A percentile compares a stretch with the other conserved stretches of the same genome.
Conservation (phyloP, 192 early-diverging fungal species). For the Haplosporangium gracile region DNA sequence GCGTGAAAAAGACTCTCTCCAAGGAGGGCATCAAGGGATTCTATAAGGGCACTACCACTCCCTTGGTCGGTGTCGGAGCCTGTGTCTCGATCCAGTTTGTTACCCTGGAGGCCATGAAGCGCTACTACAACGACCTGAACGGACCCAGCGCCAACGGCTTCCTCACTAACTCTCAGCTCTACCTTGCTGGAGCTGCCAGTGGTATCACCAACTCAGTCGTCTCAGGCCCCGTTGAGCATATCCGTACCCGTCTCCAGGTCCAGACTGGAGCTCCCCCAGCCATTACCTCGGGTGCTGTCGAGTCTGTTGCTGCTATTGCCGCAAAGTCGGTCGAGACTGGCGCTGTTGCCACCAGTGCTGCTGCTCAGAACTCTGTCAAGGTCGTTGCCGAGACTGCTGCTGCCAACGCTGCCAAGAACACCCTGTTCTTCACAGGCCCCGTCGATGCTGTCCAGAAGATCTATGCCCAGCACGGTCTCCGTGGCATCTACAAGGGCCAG, state of each 20-base stretch:
- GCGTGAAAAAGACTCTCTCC: conserved; percentile 84
- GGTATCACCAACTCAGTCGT: conserved; percentile 93
- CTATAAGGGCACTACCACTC: conserved; percentile 96
- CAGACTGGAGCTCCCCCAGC: conserved; percentile 74
- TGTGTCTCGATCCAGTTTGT: conserved; percentile 99
- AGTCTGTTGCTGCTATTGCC: conserved; percentile 28
- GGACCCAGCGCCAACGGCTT: conserved; percentile 53
- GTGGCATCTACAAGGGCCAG: conserved; percentile 94
- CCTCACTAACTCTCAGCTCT: conserved; percentile 86
- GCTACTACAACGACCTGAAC: conserved; percentile 76
- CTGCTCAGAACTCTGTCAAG: conserved; percentile 15
- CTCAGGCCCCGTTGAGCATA: conserved; percentile 95
- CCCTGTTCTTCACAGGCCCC: conserved; percentile 76
- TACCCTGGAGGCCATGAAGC: conserved; percentile 90
- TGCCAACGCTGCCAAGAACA: conserved; percentile 37
- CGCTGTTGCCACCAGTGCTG: not conserved
- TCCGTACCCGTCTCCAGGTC: conserved; percentile 95
- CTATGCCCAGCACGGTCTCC: conserved; percentile 77
- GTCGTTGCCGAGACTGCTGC: conserved; percentile 4
- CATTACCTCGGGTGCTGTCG: conserved; percentile 26
- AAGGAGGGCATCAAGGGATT: conserved; percentile 88
- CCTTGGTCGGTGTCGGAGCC: conserved; percentile 92
- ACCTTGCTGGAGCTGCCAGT: conserved; percentile 84
- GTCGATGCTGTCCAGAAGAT: conserved; percentile 88
- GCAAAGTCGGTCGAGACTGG: conserved; percentile 6